phyloP scores from a whole-genome alignment of 306 rosid genomes.

The Astragalus glycyphyllos region DNA sequence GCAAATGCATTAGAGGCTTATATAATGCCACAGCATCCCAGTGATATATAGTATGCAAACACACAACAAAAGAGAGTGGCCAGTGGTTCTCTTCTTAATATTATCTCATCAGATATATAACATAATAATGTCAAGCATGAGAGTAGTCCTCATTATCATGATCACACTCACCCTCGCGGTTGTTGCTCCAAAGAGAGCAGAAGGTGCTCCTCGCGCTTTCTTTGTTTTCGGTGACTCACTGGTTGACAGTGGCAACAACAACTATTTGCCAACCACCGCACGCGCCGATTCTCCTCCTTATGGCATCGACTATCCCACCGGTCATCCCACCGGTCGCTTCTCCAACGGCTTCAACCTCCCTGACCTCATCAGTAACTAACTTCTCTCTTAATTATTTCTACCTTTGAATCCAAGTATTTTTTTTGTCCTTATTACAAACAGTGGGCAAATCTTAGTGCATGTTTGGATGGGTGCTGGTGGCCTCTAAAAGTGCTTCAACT shows the following conservation, averaged over 20 bases:
- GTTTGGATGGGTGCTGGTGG: no score
- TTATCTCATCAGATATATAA: not conserved
- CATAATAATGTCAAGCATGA: not conserved
- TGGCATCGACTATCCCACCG: conserved; percentile 64
- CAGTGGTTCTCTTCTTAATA: not conserved
- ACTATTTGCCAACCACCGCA: conserved; percentile 59
- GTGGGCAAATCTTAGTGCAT: no score
- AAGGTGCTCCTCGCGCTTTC: conserved; percentile 53
- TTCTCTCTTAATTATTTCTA: no score
- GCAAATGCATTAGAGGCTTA: no score
- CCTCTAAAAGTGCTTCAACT: no score
- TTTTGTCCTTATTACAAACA: no score
- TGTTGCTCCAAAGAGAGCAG: conserved; percentile 6
- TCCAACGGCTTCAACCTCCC: conserved; percentile 73
- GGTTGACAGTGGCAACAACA: conserved; percentile 66
- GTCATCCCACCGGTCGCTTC: conserved; percentile 69
- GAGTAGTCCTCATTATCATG: not conserved
- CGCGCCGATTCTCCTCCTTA: conserved; percentile 64
- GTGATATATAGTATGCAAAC: not conserved
- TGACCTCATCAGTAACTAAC: conserved; percentile 51
- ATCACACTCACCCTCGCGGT: conserved; percentile 16
- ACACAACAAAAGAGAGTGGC: not conserved
- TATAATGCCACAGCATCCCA: not conserved
- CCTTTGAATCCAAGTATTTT: no score
- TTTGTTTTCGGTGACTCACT: conserved; percentile 66